Evolutionary conservation across 805 yeast genomes (phyloP), one percentile per base, ranked within the genome.

Genomic region (Babjeviella inositovora): DNA sequence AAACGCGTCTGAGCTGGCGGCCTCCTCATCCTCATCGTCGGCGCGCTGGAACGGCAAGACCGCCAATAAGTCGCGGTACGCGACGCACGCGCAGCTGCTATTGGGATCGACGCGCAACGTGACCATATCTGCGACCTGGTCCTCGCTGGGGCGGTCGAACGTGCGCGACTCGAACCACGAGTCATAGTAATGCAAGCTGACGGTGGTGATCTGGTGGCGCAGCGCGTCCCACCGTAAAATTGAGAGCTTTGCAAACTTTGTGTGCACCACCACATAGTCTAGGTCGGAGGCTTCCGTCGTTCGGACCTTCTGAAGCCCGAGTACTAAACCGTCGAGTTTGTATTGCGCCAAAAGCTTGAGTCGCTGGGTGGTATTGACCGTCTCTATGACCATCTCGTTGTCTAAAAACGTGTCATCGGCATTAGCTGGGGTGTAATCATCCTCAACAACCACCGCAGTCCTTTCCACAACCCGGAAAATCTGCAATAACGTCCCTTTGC

Each of bases 171-270:
- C 61, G 23, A 82, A 53, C 13, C 67, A 66, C 20, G 68, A 64
- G 35, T 87, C 96, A 44, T 85, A 90, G 41, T 65, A 82, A 48
- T 90, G 98, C 24, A 90, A 51, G 23, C 93, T 77, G 1, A 69
- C 60, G 0, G 95, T 80, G 13, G 62, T 53, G n/a, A 87, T 53
- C 1, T 62, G 36, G 32, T 67, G 56, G n/a, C 35, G 40, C 4
- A 38, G 44, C 4, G 46, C 43, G 36, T 82, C 74, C 80, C 93
- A 90, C 26, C 60, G 58, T 14, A 87, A 46, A 10, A 85, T 47
- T 1, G 92, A 77, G 18, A 84, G 37, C 41, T 87, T 87, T 15
- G 95, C 94, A 24, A 52, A 53, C 28, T 70, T 65, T 7, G 92
- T 76, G 8, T 79, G 50, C 4, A 87, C 50, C 2, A 75, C 44